Evolutionary conservation across 192 early-diverging fungal species (phyloP).

Genomic region (Gonapodya prolifera): DNA sequence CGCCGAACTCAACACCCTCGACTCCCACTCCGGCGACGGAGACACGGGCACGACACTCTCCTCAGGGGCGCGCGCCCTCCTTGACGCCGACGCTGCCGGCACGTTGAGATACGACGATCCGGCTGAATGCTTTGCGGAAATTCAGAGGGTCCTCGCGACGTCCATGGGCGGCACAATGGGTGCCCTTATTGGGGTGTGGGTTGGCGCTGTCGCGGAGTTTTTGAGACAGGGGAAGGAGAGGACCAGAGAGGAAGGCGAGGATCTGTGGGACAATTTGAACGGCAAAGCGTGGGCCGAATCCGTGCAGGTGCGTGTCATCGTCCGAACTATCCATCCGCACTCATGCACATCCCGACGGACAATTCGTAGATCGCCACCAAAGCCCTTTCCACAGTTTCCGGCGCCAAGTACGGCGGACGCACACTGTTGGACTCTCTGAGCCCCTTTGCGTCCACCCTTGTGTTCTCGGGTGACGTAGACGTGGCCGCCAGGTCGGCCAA

Average conservation of each 20-base stretch:
- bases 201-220: not conserved
- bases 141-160: not conserved
- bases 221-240: not conserved
- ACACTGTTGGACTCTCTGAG: constrained; percentile 58
- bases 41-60: not conserved
- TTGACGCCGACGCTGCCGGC: not conserved
- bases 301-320: not conserved
- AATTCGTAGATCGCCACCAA: not conserved
- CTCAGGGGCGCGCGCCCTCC: not conserved
- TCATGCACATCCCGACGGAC: no score
- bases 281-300: not conserved
- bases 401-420: constrained; percentile 34
- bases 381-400: not conserved
- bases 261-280: not conserved
- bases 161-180: not conserved
- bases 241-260: not conserved
- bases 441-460: constrained; percentile 44
- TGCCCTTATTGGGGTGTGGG: not conserved
- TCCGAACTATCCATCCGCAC: not conserved
- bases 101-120: not conserved
- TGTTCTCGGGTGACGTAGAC: constrained; percentile 20
- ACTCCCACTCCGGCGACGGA: not conserved
- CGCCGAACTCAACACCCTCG: not conserved
- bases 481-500: not conserved
- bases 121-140: not conserved